Base-by-base conservation (phyloP, 2,329 filamentous ascomycete species). In the Ophiostoma sp. region DNA sequence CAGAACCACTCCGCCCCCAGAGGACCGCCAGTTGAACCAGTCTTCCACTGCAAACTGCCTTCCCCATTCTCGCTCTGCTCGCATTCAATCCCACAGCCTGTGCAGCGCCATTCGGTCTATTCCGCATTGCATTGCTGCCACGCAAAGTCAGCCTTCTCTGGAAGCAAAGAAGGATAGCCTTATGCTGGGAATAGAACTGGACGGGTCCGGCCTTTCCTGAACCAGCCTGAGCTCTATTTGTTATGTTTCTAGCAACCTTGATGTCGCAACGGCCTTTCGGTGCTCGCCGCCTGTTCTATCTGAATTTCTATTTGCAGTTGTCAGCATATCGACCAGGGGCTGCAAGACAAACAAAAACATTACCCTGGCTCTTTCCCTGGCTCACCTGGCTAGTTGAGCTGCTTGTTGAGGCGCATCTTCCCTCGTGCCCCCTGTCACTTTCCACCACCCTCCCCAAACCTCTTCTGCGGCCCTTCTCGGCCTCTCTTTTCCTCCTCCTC, bases 381-480 rank as follows among this genome's bases (percentile, higher is more conserved):
- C 39, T 42, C 39, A 8, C 39, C 61, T 45, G 63, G 63, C 63
- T 66, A 48, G 63, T 12, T 61, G 57, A 19, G 57, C 15, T 64
- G 59, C 36, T 64, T 42, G 59, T 64, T 25, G 59, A 48, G 66
- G 25, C 66, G 42, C 66, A 69, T 48, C n/a, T 15, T 15, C 22
- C 22, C 61, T 25, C 42, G 15, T 39, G 25, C 45, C 45, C 63
- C 66, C 28, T 52, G 42, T 52, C 66, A 15, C 66, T 69, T 33
- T 52, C n/a, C 45, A 45, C 45, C 66, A 50, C 45, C 45, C 63
- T 28, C 22, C 45, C 31, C 19, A 50, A 50, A 36, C 25, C 42
- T 50, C 28, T 69, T 52, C 45, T 36, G 31, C 66, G 45, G 66
- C 66, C 66, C 31, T 50, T 52, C 45, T 69, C 66, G 63, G 42